These are phyloP conservation scores for Ogataea sp. DNA, from an alignment of 805 yeast genomes.

Conservation along the genomic window DNA sequence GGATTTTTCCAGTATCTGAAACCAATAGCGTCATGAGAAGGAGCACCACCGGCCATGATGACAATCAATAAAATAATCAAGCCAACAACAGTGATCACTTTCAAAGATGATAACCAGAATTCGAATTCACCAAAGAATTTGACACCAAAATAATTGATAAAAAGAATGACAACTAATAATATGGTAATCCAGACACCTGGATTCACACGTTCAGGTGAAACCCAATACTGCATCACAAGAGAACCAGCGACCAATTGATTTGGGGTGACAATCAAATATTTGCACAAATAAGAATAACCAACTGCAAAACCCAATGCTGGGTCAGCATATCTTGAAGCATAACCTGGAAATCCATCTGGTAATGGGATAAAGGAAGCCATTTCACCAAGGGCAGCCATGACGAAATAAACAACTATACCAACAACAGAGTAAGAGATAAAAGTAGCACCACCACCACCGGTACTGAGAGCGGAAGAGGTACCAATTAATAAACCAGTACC, in stretches of 20 bases:
- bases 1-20: conserved; percentile 37
- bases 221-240: conserved; percentile 47
- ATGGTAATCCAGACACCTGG: conserved; percentile 48
- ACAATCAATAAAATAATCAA: conserved; percentile 54
- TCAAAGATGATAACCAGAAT: conserved; percentile 55
- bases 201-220: conserved; percentile 33
- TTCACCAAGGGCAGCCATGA: conserved; percentile 51
- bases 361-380: conserved; percentile 48
- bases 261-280: conserved; percentile 45
- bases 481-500: conserved; percentile 79
- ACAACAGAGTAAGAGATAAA: conserved; percentile 59
- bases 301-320: conserved; percentile 50
- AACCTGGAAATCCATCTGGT: conserved; percentile 49
- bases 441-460: conserved; percentile 63
- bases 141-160: conserved; percentile 38
- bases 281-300: conserved; percentile 44
- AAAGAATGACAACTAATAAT: conserved; percentile 31
- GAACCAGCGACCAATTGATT: conserved; percentile 53
- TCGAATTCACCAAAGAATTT: conserved; percentile 40
- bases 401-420: conserved; percentile 64
- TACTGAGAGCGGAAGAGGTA: conserved; percentile 60
- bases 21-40: conserved; percentile 54
- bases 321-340: conserved; percentile 44
- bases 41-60: conserved; percentile 74
- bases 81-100: conserved; percentile 60